Evolutionary conservation across 495 filamentous ascomycete species (phyloP), one percentile per base, ranked within the genome.

Genomic region (Aspergillus indologenus): DNA sequence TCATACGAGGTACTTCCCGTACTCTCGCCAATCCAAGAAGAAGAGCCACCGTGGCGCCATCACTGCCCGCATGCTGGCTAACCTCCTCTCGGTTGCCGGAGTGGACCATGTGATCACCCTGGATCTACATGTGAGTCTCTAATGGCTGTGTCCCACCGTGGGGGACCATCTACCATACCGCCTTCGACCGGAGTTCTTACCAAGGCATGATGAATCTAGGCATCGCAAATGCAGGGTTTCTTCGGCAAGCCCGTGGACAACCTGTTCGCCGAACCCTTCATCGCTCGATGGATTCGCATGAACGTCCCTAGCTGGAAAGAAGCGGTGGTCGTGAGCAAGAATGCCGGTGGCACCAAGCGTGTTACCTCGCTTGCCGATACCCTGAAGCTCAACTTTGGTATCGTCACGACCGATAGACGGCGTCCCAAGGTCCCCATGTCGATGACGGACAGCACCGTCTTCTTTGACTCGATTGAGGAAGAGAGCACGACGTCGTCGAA

Each of bases 181-280:
- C 7, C 40, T 48, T 42, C 57, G 53, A n/a, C 24, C 42, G 21
- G 50, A 40, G 29, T 61, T 60, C 63, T 65, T 40, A 64, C 57
- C 18, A 26, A 55, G 14, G 34, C 59, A 21, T 26, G 24, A 55
- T 21, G 46, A 60, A 56, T 24, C 24, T 61, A 80, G 79, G 91
- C 91, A 58, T 92, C 91, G 11, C 94, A 98, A 76, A 97, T 97
- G 89, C 95, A 98, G 76, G 94, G 94, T 34, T 98, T 98, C 81
- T 98, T 98, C 81, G 90, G 88, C 62, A 96, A 94, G 66, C 95
- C 94, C 11, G 94, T 98, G 51, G 94, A 98, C 74, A 97, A 98
- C 71, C 86, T 98, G 34, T 89, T 96, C 65, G 94, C 95, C 19
- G 94, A 98, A 72, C 94, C 94, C 5, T 82, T 96, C 64, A 92